Evolutionary conservation across 768 basidiomycete genomes (phyloP).

Genomic region (Boletus patriciae): DNA sequence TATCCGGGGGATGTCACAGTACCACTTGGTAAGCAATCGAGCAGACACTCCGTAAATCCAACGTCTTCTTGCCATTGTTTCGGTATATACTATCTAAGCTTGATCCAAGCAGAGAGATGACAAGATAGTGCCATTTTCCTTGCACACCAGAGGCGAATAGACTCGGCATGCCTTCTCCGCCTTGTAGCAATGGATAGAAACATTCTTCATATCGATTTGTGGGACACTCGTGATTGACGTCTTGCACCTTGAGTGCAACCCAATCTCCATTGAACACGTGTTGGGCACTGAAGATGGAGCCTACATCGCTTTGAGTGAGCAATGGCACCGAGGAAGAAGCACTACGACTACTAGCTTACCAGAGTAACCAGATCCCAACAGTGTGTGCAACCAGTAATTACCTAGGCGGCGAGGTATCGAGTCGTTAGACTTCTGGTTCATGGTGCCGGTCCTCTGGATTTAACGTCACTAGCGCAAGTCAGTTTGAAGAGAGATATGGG

Average conservation of each 20-base stretch:
- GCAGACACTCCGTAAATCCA: constrained; percentile 74
- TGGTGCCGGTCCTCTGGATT: constrained; percentile 1
- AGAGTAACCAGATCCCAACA: constrained; percentile 72
- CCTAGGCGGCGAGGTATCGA: constrained; percentile 43
- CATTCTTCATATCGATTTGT: constrained; percentile 71
- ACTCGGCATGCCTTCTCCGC: constrained; percentile 70
- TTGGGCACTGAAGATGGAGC: constrained; percentile 65
- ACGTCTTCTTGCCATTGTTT: constrained; percentile 51
- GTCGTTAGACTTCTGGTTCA: constrained; percentile 13
- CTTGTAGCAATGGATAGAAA: constrained; percentile 70
- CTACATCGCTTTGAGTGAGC: constrained; percentile 37
- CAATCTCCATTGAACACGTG: constrained; percentile 55
- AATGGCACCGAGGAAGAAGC: background rate
- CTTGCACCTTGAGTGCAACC: constrained; percentile 77
- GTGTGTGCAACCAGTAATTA: constrained; percentile 60
- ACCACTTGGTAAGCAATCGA: constrained; percentile 78
- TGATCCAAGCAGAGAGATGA: constrained; percentile 71
- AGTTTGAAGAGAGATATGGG: background rate
- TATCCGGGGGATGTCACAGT: constrained; percentile 25
- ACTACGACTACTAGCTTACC: constrained; percentile 40
- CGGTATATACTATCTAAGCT: constrained; percentile 66
- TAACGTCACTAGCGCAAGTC: background rate
- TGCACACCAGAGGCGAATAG: constrained; percentile 63
- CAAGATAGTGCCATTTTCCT: constrained; percentile 67
- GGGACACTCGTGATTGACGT: constrained; percentile 67